Evolutionary conservation across 768 basidiomycete species (phyloP), one percentile per base, ranked within the genome.

Genomic region (Amanita exitialis): DNA sequence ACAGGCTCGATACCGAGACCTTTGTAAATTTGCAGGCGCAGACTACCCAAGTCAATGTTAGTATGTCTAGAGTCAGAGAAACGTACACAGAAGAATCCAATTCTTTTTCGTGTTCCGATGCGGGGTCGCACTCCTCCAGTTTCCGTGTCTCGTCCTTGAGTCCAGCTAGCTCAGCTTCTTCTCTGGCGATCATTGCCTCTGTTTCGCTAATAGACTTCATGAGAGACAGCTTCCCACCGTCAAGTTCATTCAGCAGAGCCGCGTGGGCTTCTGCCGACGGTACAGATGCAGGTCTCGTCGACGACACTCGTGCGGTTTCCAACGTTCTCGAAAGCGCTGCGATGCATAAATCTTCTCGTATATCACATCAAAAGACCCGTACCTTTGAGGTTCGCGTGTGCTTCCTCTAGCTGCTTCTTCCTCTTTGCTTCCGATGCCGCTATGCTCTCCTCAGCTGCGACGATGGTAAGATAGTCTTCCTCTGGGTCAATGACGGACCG

Each of bases 401-500:
- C 74, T 42, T 84, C 79, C 43, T 89, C 86, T 0, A 84, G 63
- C 41, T 85, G 84, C 57, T 79, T 82, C 65, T 77, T 83, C 45
- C 80, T 69, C 49, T 66, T 71, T 6, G 74, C 68, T 53, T 83
- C 78, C 8, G 78, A 78, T 6, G 72, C 57, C 12, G 75, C 75
- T 61, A 87, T 80, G 56, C 75, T 80, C 53, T 88, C 80, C 57
- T 90, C 85, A 6, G 86, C 81, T 6, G 76, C 78, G 13, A 81
- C 79, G 44, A 90, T 86, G 10, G 83, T 82, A 52, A 83, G 66
- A 61, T 80, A 88, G 63, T 90, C 88, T 48, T 88, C 85, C 38
- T 84, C 82, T 9, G 86, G 84, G 58, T 86, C 81, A 49, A 90
- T 85, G 52, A 88, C 80, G 3, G 77, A 74, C 28, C 77, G 68